Conservation (phyloP, 2,329 filamentous ascomycete genomes). For the Nothophoma quercina region DNA sequence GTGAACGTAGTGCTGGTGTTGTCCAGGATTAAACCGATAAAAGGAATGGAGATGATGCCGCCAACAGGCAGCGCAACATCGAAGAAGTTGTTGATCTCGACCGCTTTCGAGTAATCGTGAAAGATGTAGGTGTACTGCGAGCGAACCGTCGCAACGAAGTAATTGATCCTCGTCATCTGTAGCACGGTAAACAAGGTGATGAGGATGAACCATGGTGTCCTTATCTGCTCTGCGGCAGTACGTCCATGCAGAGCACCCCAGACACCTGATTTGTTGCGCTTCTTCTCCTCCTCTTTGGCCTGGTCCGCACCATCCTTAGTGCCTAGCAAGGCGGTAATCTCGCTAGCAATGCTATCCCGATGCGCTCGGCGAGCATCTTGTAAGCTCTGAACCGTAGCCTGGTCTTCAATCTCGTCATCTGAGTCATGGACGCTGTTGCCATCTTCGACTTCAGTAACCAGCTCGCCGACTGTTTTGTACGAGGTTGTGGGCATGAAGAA, state of each 20-base stretch:
- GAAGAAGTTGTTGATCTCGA: conserved; percentile 81
- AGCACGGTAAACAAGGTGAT: conserved; percentile 79
- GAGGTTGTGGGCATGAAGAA: conserved; percentile 57
- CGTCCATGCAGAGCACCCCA: conserved; percentile 85
- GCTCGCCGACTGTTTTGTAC: conserved; percentile 72
- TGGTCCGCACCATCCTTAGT: conserved; percentile 69
- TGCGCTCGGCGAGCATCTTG: conserved; percentile 65
- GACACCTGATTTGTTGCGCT: conserved; percentile 75
- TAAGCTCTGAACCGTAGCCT: conserved; percentile 55
- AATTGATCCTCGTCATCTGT: conserved; percentile 81
- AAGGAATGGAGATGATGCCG: conserved; percentile 83
- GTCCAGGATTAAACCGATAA: conserved; percentile 83
- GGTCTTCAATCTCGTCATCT: conserved; percentile 62
- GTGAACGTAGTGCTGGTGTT: conserved; percentile 76
- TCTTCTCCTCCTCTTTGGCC: conserved; percentile 69
- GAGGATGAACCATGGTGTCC: conserved; percentile 82
- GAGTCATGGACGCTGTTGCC: conserved; percentile 59
- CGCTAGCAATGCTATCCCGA: conserved; percentile 69
- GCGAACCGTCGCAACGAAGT: conserved; percentile 88
- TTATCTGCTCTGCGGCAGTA: conserved; percentile 75
- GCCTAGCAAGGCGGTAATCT: conserved; percentile 78
- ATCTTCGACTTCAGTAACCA: conserved; percentile 74
- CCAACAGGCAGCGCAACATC: conserved; percentile 85
- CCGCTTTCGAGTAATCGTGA: conserved; percentile 65
- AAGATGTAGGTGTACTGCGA: conserved; percentile 83